Percentiles rank a stretch among this genome's conserved stretches.
Conservation (phyloP, 305 asterid species). For the Fraxinus baroniana region DNA sequence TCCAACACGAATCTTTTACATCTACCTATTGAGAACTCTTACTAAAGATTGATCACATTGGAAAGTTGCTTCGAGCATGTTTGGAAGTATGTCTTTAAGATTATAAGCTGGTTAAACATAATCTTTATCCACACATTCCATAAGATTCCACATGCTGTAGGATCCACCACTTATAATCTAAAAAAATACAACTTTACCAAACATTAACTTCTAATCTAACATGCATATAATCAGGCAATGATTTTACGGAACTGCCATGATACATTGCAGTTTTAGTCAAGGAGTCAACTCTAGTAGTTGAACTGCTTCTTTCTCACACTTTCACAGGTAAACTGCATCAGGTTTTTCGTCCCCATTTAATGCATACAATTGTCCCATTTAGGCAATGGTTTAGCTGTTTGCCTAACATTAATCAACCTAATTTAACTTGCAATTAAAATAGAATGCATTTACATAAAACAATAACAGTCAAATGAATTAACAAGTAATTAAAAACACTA, state of each 20-base stretch:
- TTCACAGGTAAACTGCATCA: slow-evolving; percentile 41
- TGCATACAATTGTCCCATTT: slow-evolving; percentile 25
- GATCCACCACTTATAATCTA: background rate
- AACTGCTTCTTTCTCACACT: slow-evolving; percentile 37
- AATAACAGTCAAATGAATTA: background rate
- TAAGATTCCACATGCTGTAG: background rate
- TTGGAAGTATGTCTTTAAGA: background rate
- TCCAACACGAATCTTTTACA: background rate
- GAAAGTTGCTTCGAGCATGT: background rate
- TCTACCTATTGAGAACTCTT: background rate
- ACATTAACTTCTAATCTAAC: background rate
- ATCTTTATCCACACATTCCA: background rate
- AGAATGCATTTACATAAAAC: background rate
- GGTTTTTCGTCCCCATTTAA: background rate
- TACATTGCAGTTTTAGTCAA: slow-evolving; percentile 35
- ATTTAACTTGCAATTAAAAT: background rate
- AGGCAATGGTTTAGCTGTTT: slow-evolving; percentile 30
- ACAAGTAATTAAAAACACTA: background rate
- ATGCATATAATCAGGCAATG: background rate
- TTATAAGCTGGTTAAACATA: background rate
- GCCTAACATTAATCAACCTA: slow-evolving; percentile 29
- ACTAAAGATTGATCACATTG: background rate
- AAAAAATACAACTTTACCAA: background rate
- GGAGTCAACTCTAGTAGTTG: slow-evolving; percentile 47
- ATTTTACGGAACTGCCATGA: background rate